Evolutionary conservation across 1,284 basidiomycete species (phyloP), one percentile per base, ranked within the genome.

Genomic region (Microbotryum lychnidis-dioicae): DNA sequence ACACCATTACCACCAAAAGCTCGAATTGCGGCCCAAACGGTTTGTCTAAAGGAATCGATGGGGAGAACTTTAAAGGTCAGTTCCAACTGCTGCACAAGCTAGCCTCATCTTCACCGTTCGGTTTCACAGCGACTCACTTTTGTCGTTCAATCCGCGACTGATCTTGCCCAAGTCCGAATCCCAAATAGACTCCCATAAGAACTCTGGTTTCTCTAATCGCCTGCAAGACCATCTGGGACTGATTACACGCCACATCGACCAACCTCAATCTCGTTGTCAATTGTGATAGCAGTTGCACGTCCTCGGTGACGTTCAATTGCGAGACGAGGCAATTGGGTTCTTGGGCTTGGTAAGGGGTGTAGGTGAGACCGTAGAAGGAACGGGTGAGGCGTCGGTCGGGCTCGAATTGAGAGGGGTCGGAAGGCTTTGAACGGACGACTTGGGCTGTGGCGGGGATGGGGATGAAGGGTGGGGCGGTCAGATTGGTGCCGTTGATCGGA

Each of bases 181-280:
- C 93, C n/a, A 91, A 80, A 76, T 80, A 96, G 18, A 97, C 87
- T 12, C 77, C 79, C 83, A 97, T 81, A 76, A 94, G 81, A 58
- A 91, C 88, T 75, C 94, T 89, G 54, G 91, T 94, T 71, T 85
- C 83, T 72, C 87, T 79, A 73, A 98, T 89, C 1, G 88, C 89
- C 68, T 89, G 83, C 45, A 91, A 79, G 2, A 81, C 78, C 25
- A 81, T 69, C 16, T 77, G 76, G 4, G 80, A 79, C 48, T 78
- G 77, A 66, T 80, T 79, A 71, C 82, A 83, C 64, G 81, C 83
- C 77, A 73, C 65, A 10, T 74, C 74, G 1, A 55, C 56, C 18
- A 59, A 48, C 23, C 25, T 56, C 10, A 27, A 10, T 6, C 4
- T 10, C 9, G 61, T 71, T 6, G 76, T 77, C 12, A 76, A 61